A percentile compares a stretch with the other conserved stretches of the same genome.
Conservation (phyloP, 495 filamentous ascomycete species). For the Penicillium taxi region DNA sequence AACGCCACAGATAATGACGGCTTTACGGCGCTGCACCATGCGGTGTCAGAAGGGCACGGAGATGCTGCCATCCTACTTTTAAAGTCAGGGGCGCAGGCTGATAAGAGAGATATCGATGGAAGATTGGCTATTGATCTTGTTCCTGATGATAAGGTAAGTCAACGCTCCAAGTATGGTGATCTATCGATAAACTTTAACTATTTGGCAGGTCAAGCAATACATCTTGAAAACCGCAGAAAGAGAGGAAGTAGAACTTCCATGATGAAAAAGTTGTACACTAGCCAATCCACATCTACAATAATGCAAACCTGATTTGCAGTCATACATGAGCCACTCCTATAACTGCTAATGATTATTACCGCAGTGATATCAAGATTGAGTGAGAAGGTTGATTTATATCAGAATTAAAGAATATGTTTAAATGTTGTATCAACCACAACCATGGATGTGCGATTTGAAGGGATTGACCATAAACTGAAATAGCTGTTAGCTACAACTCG, state of each 20-base stretch:
- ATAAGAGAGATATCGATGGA: slow-evolving; percentile 69
- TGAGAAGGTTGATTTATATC: too few relatives aligned
- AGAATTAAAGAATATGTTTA: too few relatives aligned
- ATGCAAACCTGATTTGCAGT: too few relatives aligned
- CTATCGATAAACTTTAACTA: neutral
- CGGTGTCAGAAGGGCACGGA: slow-evolving; percentile 86
- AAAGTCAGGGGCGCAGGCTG: slow-evolving; percentile 75
- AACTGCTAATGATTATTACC: too few relatives aligned
- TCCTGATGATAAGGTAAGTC: slow-evolving; percentile 65
- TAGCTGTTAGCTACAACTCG: too few relatives aligned
- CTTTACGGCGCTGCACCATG: slow-evolving; percentile 86
- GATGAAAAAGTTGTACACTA: too few relatives aligned
- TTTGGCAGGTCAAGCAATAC: slow-evolving; percentile 57
- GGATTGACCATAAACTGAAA: too few relatives aligned
- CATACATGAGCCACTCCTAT: too few relatives aligned
- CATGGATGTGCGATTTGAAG: too few relatives aligned
- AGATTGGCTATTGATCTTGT: slow-evolving; percentile 69
- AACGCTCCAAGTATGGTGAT: slow-evolving; percentile 5
- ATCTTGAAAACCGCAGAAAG: slow-evolving; percentile 73
- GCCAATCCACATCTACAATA: too few relatives aligned
- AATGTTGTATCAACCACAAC: too few relatives aligned
- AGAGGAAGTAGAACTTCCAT: slow-evolving; percentile 69
- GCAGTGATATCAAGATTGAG: too few relatives aligned
- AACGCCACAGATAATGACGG: slow-evolving; percentile 82
- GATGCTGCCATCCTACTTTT: slow-evolving; percentile 76